phyloP scores from a whole-genome alignment of 139 green algal genomes.

The Marvania coccoides region DNA sequence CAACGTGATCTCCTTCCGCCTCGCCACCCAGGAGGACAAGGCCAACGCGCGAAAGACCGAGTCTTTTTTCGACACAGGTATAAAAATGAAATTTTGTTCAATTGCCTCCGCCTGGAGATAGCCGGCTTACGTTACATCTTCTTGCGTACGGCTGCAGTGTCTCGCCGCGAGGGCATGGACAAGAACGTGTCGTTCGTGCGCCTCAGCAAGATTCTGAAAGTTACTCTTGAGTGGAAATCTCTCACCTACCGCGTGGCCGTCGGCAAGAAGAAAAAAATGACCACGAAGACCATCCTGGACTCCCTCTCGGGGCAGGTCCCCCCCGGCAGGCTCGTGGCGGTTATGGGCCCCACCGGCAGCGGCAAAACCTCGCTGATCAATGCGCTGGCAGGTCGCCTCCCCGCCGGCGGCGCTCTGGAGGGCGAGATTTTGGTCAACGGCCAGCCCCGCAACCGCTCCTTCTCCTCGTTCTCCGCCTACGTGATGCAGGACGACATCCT shows the following conservation, averaged over 20 bases:
- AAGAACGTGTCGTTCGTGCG: not conserved
- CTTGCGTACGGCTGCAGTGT: no score
- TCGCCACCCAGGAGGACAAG: no score
- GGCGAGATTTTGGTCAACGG: conserved; percentile 32
- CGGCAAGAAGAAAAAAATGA: not conserved
- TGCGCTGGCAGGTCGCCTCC: conserved; percentile 27
- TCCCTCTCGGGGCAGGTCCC: conserved; percentile 7
- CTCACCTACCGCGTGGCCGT: conserved; percentile 17
- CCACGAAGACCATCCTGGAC: conserved; percentile 15
- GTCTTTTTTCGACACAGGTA: no score
- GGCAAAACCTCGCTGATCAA: conserved; percentile 37
- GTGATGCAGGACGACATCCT: conserved; percentile 53
- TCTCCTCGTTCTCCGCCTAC: conserved; percentile 9
- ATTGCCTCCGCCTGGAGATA: no score
- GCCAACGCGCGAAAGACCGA: no score
- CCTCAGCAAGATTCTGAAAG: not conserved
- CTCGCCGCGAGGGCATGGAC: not conserved
- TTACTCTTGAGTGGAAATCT: conserved; percentile 15
- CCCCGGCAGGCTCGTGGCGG: conserved; percentile 22
- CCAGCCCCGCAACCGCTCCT: not conserved
- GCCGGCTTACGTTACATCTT: no score
- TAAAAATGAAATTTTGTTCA: no score
- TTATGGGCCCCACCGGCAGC: conserved; percentile 29
- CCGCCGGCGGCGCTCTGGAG: conserved; percentile 7
- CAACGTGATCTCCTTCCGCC: no score